A percentile compares a stretch with the other conserved stretches of the same genome.
phyloP scores from a whole-genome alignment of 1,139 yeast genomes.

The Candida sanyaensis region DNA sequence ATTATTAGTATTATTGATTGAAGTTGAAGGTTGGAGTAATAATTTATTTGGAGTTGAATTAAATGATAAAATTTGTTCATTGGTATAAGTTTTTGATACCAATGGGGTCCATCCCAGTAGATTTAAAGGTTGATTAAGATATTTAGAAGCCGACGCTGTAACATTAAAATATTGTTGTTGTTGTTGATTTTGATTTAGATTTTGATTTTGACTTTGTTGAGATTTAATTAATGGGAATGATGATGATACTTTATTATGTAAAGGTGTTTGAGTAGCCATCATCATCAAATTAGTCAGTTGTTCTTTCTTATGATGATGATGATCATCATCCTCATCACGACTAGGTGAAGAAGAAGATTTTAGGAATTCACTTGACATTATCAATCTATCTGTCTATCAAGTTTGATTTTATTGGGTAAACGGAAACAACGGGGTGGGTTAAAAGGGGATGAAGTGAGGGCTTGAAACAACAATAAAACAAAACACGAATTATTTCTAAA shows the following conservation, averaged over 20 bases:
- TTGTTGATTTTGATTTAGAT: conserved; percentile 10
- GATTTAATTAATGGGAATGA: conserved; percentile 5
- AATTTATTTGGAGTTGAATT: conserved; percentile 36
- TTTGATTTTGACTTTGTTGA: conserved; percentile 6
- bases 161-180: conserved; percentile 13
- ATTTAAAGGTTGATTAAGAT: conserved; percentile 19
- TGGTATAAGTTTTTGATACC: conserved; percentile 39
- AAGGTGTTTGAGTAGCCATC: conserved; percentile 11
- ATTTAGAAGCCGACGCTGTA: conserved; percentile 33
- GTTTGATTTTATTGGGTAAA: neutral
- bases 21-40: conserved; percentile 5
- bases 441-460: neutral
- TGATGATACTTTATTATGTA: conserved; percentile 10
- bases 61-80: conserved; percentile 36
- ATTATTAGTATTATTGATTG: neutral
- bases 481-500: too few species aligned
- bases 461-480: too few species aligned
- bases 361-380: conserved; percentile 21
- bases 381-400: too few species aligned
- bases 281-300: neutral
- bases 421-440: neutral
- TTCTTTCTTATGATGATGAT: conserved; percentile 1
- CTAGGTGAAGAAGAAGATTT: conserved; percentile 35
- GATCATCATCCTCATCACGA: conserved; percentile 7
- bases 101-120: conserved; percentile 49